Base-by-base conservation (phyloP, 352 stramenopile genomes). In the Pythium biforme region DNA sequence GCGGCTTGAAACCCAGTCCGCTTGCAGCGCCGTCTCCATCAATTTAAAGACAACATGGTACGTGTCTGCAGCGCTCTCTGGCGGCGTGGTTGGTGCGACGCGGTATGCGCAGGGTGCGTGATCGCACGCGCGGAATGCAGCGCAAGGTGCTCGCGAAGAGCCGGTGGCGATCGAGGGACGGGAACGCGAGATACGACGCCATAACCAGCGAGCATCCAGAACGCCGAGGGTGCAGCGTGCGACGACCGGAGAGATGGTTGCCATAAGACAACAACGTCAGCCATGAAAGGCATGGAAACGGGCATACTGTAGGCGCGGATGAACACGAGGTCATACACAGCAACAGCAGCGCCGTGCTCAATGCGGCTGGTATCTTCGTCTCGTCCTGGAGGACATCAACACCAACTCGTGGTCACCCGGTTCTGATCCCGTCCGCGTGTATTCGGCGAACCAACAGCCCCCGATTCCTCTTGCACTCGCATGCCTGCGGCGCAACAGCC, bases 31-130 rank as follows among this genome's bases (percentile, higher is more conserved):
- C 72, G 79, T 84, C 80, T 88, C 74, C 75, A 83, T 83, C 79
- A 92, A 90, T 65, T 62, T 67, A 84, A 88, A 89, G 79, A 80
- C 83, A 92, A 88, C 78, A 92, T 92, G 83, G 83, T 92, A 89
- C 68, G 83, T 80, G 34, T 45, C 54, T 53, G 29, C 40, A 14
- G 40, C 27, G 23, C 25, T 23, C 17, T 23, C 17, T 57, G 22
- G 54, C 54, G 25, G 52, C 53, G 52, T 40, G 9, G 48, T 19
- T 41, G 19, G 51, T 34, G 51, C 6, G 51, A 31, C 37, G 20
- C 27, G 34, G 40, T 25, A 26, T 55, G 43, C 50, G 53, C 12
- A 49, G 15, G 31, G n/a, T 20, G 45, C 11, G 12, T 29, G 51
- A 47, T 11, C 20, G 15, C 15, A 17, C n/a, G 20, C 27, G 50